These are phyloP conservation scores for Aspergillus latus DNA, from an alignment of 2,329 filamentous ascomycete species.

Conservation along the genomic window DNA sequence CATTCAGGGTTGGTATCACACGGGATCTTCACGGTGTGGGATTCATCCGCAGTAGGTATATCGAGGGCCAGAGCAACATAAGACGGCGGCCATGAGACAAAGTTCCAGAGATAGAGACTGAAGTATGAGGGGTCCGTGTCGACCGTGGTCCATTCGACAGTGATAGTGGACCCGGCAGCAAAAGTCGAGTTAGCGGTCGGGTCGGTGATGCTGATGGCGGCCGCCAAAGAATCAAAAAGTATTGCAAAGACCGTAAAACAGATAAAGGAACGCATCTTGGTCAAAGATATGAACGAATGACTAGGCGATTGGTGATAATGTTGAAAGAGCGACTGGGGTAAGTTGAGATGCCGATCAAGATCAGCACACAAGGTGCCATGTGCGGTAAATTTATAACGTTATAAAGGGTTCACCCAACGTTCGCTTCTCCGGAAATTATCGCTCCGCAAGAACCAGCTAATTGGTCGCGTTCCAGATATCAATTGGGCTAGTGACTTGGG, in stretches of 20 bases:
- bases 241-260: neutral
- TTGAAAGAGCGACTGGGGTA: neutral
- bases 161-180: slow-evolving; percentile 35
- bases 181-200: slow-evolving; percentile 41
- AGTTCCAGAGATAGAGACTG: slow-evolving; percentile 49
- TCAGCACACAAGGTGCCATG: no score
- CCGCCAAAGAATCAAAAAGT: slow-evolving; percentile 19
- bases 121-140: slow-evolving; percentile 44
- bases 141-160: slow-evolving; percentile 41
- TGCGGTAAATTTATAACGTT: no score
- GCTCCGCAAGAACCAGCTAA: no score
- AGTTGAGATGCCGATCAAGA: neutral
- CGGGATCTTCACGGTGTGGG: slow-evolving; percentile 39
- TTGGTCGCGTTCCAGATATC: no score
- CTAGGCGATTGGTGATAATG: neutral
- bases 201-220: slow-evolving; percentile 27
- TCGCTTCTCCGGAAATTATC: no score
- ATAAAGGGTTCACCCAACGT: no score
- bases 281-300: neutral
- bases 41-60: slow-evolving; percentile 35
- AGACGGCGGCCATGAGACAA: slow-evolving; percentile 46
- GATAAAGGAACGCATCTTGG: neutral
- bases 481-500: no score
- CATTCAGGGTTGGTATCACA: slow-evolving; percentile 38
- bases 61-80: slow-evolving; percentile 40